Evolutionary conservation across 2,329 filamentous ascomycete genomes (phyloP), one percentile per base, ranked within the genome.

Genomic region (Pseudogymnoascus sp.): DNA sequence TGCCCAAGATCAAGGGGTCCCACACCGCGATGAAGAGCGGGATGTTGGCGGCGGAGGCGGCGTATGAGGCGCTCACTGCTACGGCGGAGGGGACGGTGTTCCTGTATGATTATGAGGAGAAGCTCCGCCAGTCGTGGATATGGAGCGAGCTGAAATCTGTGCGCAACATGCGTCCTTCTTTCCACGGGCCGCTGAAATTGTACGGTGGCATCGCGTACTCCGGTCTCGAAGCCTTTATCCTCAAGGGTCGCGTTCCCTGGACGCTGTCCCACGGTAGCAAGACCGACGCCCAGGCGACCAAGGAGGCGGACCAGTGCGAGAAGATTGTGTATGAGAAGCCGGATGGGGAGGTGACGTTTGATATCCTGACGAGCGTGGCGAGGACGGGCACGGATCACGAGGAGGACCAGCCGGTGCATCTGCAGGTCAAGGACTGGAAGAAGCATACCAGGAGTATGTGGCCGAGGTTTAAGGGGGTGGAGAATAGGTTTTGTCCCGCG

Each of bases 301-400:
- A 91, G 76, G 78, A 81, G 6, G 93, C 93, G 13, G 89, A 92
- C 69, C 75, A 89, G 72, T 93, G 85, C 77, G 78, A 83, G 69
- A 96, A 95, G 80, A 97, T 99, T 71, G 91, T 96, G 73, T 99
- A 99, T 73, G 90, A 91, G 62, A 99, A 97, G 79, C 95, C 95
- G 1, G 95, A 99, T 74, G 92, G 92, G 69, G 89, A 96, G 78
- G 88, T 99, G 74, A 91, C 87, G 67, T 99, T 99, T 73, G 95
- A 99, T 74, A 96, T 99, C 68, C 77, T 99, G 73, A 99, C 95
- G 1, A 96, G 90, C 71, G 95, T 99, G 13, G 96, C 89, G 68
- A 87, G 95, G 64, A 97, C 95, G 4, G 95, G 95, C 40, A 99
- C 95, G 33, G 97, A 97, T 78, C 95, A 99, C 77, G 95, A 97